These are phyloP conservation scores for Cucumis melo DNA, from an alignment of 306 rosid species.

Conservation along the genomic window DNA sequence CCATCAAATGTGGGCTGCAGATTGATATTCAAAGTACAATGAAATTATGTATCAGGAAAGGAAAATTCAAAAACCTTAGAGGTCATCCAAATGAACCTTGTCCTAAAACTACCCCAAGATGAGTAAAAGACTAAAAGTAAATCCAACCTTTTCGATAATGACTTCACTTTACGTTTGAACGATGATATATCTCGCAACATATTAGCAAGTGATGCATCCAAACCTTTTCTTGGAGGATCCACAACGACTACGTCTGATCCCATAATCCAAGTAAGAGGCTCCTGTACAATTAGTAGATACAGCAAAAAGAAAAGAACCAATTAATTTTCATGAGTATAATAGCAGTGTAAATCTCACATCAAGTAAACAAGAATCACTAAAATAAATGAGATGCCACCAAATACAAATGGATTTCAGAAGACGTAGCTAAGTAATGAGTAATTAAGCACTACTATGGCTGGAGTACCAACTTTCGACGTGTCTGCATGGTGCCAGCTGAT, in stretches of 20 bases:
- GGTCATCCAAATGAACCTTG: neutral
- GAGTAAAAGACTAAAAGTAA: conserved; percentile 13
- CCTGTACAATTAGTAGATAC: conserved; percentile 41
- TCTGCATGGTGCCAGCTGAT: conserved; percentile 93
- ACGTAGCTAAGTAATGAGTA: conserved; percentile 2
- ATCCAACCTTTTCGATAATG: conserved; percentile 47
- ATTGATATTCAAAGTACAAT: conserved; percentile 5
- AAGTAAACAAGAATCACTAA: neutral
- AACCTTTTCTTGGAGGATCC: conserved; percentile 95
- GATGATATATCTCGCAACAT: conserved; percentile 43
- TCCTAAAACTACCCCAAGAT: conserved; percentile 5
- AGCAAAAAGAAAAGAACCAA: conserved; percentile 11
- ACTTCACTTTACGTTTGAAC: conserved; percentile 35
- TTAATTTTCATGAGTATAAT: neutral
- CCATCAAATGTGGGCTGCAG: conserved; percentile 40
- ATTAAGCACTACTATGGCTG: conserved; percentile 9
- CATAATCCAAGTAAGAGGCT: conserved; percentile 72
- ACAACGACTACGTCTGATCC: conserved; percentile 83
- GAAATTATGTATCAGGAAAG: conserved; percentile 13
- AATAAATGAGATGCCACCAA: neutral
- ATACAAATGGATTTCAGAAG: neutral
- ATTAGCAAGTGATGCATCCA: conserved; percentile 60
- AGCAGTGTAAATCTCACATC: neutral
- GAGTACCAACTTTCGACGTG: conserved; percentile 48
- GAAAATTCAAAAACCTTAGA: neutral